A percentile compares a stretch with the other conserved stretches of the same genome.
Conservation (phyloP, 2,329 filamentous ascomycete genomes). For the Oidium heveae region DNA sequence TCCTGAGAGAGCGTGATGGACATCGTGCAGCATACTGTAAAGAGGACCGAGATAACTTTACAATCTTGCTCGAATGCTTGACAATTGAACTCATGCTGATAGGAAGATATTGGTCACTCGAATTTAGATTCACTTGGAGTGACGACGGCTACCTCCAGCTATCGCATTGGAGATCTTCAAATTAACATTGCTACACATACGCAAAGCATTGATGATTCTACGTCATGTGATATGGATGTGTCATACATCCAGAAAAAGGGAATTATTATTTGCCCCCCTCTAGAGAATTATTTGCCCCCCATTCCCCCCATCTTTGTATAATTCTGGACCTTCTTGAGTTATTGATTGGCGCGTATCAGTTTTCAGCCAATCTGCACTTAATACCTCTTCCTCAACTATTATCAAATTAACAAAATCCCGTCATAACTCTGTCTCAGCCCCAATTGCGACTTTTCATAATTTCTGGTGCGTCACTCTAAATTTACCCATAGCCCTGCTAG, state of each 20-base stretch:
- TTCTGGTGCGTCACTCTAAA: too few relatives aligned
- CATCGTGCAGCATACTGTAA: slow-evolving; percentile 25
- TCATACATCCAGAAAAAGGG: background rate
- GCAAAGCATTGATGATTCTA: background rate
- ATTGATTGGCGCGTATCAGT: too few relatives aligned
- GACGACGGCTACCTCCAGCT: background rate
- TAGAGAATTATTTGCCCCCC: too few relatives aligned
- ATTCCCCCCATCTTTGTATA: too few relatives aligned
- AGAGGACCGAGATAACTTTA: slow-evolving; percentile 32
- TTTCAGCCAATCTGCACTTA: too few relatives aligned
- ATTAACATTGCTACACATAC: background rate
- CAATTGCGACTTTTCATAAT: too few relatives aligned
- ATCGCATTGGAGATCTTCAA: background rate
- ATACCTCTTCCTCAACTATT: too few relatives aligned
- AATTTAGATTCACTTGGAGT: background rate
- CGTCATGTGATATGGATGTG: background rate
- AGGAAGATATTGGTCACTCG: background rate
- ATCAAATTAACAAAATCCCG: too few relatives aligned
- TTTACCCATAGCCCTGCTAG: too few relatives aligned
- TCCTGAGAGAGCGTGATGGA: slow-evolving; percentile 16
- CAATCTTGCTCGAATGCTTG: slow-evolving; percentile 39
- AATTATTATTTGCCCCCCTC: too few relatives aligned
- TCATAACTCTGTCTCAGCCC: too few relatives aligned
- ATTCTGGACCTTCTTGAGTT: too few relatives aligned
- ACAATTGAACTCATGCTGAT: slow-evolving; percentile 39